A percentile compares a stretch with the other conserved stretches of the same genome.
These are phyloP conservation scores for Pyrus pyrifolia DNA, from an alignment of 306 rosid genomes.

Conservation along the genomic window DNA sequence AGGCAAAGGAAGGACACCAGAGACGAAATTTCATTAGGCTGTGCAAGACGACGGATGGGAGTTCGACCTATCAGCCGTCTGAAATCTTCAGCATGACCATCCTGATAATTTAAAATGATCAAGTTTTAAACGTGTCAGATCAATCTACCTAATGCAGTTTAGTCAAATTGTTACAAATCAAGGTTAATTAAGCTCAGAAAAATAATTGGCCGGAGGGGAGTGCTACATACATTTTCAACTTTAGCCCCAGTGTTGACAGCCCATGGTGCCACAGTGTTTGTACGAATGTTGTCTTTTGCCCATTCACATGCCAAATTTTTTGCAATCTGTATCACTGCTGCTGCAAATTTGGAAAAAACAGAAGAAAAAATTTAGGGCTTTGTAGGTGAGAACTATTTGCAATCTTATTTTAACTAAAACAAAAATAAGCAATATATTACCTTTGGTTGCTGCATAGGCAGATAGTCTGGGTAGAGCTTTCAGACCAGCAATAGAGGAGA, in stretches of 20 bases:
- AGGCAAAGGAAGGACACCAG: slow-evolving; percentile 57
- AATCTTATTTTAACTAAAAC: background rate
- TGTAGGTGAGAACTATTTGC: background rate
- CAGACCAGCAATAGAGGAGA: slow-evolving; percentile 41
- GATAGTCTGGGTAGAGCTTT: slow-evolving; percentile 31
- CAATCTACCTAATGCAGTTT: background rate
- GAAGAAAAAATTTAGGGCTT: background rate
- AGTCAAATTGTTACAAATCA: background rate
- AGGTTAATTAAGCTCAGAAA: background rate
- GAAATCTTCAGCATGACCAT: background rate
- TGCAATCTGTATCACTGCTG: slow-evolving; percentile 57
- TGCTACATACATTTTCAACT: background rate
- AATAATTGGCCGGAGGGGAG: background rate
- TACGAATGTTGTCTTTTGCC: slow-evolving; percentile 58
- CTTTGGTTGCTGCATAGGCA: slow-evolving; percentile 58
- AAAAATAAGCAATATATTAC: slow-evolving; percentile 8
- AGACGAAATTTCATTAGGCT: slow-evolving; percentile 43
- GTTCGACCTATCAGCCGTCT: slow-evolving; percentile 6
- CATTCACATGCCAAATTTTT: slow-evolving; percentile 65
- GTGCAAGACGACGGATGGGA: slow-evolving; percentile 30
- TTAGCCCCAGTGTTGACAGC: slow-evolving; percentile 8
- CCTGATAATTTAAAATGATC: background rate
- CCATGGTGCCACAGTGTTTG: slow-evolving; percentile 55
- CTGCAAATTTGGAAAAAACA: slow-evolving; percentile 8
- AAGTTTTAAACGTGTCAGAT: background rate